Base-by-base conservation (phyloP, 1,284 basidiomycete species). In the Ustilago esculenta region DNA sequence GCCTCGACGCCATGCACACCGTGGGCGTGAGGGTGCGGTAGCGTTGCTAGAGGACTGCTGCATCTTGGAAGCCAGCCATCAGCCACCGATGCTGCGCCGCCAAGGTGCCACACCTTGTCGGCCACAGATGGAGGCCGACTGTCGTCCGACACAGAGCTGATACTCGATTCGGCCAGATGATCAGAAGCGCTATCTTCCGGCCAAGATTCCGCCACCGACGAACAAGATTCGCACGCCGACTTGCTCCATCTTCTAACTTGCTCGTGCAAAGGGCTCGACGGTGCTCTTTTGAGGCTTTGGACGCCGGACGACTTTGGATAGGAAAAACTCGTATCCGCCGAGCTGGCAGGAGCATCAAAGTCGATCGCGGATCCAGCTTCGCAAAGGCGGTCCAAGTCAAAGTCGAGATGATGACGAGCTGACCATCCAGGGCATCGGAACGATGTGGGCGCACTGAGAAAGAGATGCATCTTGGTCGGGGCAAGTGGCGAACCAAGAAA, bases 361-460 rank as follows among this genome's bases (percentile, higher is more conserved):
- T 27, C 29, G 24, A 21, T 15, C 23, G 20, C 21, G 5, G 17
- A 12, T 6, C 11, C 4, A 6, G 42, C 3, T 12, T 43, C 41
- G 43, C 47, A 50, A 2, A 64, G 48, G 1, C 18, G 37, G n/a
- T 59, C 60, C n/a, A 50, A 24, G 14, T 65, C 54, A 30, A 64
- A 61, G 30, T 59, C 53, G 32, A 66, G 55, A 33, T 75, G 67
- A 12, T 51, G 56, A 15, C 73, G 47, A 14, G 64, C 67, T 1
- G 49, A 54, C 73, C 73, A 75, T 7, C 73, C 73, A 2, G 59
- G 27, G 20, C 61, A 64, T 5, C 70, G 73, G n/a, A 73, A 49
- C 2, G 44, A 24, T 5, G 47, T 9, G 4, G 70, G 70, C 4
- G 63, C 71, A 21, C 61, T 64, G 29, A 75, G 53, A 4, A 75